phyloP scores from a whole-genome alignment of 1,139 yeast species.

The Zygosaccharomyces sapae region DNA sequence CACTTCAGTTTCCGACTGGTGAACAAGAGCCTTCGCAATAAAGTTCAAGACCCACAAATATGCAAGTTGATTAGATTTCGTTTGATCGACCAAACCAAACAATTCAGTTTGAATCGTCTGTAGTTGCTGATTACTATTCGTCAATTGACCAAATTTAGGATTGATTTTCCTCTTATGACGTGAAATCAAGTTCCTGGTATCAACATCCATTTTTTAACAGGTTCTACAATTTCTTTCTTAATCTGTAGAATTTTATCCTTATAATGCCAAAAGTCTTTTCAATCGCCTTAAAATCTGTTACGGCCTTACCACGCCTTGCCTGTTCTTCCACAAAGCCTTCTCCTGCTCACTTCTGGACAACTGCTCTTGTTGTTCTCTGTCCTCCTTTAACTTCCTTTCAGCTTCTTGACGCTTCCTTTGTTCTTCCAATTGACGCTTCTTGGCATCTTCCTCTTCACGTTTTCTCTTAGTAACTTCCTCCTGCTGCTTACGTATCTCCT shows the following conservation, averaged over 20 bases:
- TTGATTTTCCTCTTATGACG: conserved; percentile 67
- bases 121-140: conserved; percentile 64
- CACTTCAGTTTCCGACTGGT: conserved; percentile 92
- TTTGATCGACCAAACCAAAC: conserved; percentile 44
- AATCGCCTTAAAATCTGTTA: conserved; percentile 33
- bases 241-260: conserved; percentile 56
- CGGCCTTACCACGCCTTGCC: conserved; percentile 13
- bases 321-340: conserved; percentile 16
- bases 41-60: conserved; percentile 74
- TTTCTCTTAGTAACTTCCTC: conserved; percentile 17
- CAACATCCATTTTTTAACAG: conserved; percentile 45
- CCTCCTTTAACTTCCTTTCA: conserved; percentile 11
- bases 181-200: conserved; percentile 40
- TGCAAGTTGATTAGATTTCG: conserved; percentile 47
- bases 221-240: conserved; percentile 52
- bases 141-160: conserved; percentile 87
- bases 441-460: conserved; percentile 17
- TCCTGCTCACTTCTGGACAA: conserved; percentile 8
- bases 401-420: conserved; percentile 14
- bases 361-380: conserved; percentile 9
- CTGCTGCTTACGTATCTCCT: conserved; percentile 16
- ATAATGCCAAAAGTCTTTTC: conserved; percentile 49
- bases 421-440: conserved; percentile 11
- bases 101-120: conserved; percentile 50
- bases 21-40: conserved; percentile 76